Base-by-base conservation (phyloP, 805 yeast species). In the Lipomyces chichibuensis region DNA sequence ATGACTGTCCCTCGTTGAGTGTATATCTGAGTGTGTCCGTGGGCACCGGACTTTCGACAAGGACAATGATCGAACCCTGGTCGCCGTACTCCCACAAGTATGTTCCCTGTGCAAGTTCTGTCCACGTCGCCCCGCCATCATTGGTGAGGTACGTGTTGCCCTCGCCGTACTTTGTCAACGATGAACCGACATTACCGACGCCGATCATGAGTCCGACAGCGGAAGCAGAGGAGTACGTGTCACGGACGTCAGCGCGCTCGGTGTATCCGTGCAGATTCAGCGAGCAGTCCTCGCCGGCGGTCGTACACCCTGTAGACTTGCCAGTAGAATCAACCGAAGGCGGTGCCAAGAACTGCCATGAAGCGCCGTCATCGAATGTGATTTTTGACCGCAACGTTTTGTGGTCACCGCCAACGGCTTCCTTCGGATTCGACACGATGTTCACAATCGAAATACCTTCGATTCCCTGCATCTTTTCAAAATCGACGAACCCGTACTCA, bases 81-180 rank as follows among this genome's bases (percentile, higher is more conserved):
- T 95, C 99, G 69, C 98, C 98, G 77, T 83, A 95, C 78, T 93
- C 98, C 98, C 98, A 95, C 85, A 89, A 89, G 72, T 85, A 84
- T 0, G 86, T 83, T 3, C 96, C 95, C 67, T 88, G 86, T 66
- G 79, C 82, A 35, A 94, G 80, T 77, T 91, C 96, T 61, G 78
- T 85, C 98, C 98, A 95, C 2, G 92, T 84, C 17, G 87, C 79
- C 65, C 99, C 99, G 1, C 95, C 99, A 78, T 95, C 98, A n/a
- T 84, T 81, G 2, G 97, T 87, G 68, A 95, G 78, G 75, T 85
- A 95, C 0, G 97, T 91, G 1, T 89, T 81, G 0, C 88, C 84
- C 59, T 87, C 85, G 2, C 83, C 81, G 63, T 78, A 77, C 8
- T 84, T 78, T 4, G 78, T 79, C 62, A 94, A 79, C 8, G 72